Conservation (phyloP, 345 rosid genomes). For the Eucalyptus sp. region DNA sequence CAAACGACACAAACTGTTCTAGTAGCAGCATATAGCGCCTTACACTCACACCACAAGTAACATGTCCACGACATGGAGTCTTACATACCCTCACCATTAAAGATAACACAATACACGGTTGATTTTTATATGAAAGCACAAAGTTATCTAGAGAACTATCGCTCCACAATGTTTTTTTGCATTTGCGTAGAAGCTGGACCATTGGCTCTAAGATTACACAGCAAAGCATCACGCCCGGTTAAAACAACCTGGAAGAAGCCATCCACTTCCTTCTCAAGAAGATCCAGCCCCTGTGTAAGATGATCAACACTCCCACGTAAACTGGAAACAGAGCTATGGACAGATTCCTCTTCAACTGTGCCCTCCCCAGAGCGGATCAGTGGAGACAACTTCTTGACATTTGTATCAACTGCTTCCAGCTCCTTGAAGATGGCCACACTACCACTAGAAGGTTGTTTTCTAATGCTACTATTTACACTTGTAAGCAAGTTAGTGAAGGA, state of each 20-base stretch:
- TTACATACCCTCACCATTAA: background rate
- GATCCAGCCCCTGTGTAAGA: conserved; percentile 59
- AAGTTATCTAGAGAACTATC: background rate
- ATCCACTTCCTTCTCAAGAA: conserved; percentile 58
- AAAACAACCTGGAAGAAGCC: conserved; percentile 69
- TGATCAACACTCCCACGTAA: conserved; percentile 27
- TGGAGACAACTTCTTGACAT: conserved; percentile 49
- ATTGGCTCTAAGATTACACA: conserved; percentile 54
- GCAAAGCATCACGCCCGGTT: conserved; percentile 75
- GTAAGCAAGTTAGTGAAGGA: conserved; percentile 45
- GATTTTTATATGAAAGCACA: background rate
- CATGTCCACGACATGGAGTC: background rate
- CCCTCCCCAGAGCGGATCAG: conserved; percentile 42
- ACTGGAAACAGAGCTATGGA: conserved; percentile 23
- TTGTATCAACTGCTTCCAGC: conserved; percentile 44
- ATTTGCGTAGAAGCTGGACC: conserved; percentile 11
- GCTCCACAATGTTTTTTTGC: conserved; percentile 13
- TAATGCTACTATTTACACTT: conserved; percentile 36
- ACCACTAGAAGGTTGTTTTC: conserved; percentile 24
- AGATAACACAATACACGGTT: background rate
- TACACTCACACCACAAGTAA: background rate
- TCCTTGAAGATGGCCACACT: conserved; percentile 41
- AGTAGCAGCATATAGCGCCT: background rate
- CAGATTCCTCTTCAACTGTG: conserved; percentile 10
- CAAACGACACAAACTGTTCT: background rate